Percentiles rank a stretch among this genome's conserved stretches.
Conservation (phyloP, 352 stramenopile genomes). For the Pythium aquatile region DNA sequence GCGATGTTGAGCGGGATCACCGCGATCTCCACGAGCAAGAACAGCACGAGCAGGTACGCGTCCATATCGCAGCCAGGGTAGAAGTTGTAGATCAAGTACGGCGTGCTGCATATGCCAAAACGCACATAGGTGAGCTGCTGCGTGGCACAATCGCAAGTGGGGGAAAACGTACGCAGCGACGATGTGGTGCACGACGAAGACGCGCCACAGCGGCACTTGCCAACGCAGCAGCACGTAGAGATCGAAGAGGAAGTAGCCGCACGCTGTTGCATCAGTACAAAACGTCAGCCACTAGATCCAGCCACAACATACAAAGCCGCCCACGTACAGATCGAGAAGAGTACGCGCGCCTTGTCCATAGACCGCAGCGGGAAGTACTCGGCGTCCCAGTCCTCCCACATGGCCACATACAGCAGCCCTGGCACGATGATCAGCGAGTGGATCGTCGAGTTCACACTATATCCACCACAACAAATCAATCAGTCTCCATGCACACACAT, state of each 20-base stretch:
- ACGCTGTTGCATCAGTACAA: constrained; percentile 34
- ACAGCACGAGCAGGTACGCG: constrained; percentile 77
- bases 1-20: constrained; percentile 82
- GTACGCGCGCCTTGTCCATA: constrained; percentile 41
- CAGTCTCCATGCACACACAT: background rate
- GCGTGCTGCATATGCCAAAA: constrained; percentile 37
- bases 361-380: constrained; percentile 58
- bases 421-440: constrained; percentile 66
- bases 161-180: constrained; percentile 61
- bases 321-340: constrained; percentile 81
- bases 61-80: constrained; percentile 68
- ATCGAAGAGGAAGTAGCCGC: constrained; percentile 84
- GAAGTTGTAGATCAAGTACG: constrained; percentile 85
- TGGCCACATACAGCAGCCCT: constrained; percentile 62
- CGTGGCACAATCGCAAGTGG: background rate
- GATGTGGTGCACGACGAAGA: constrained; percentile 81
- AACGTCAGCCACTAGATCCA: background rate
- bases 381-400: constrained; percentile 61
- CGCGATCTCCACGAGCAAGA: constrained; percentile 82
- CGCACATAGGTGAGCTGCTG: background rate
- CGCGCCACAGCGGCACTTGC: constrained; percentile 70
- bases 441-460: constrained; percentile 78
- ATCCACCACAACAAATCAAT: background rate
- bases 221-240: constrained; percentile 68
- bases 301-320: background rate